phyloP scores from a whole-genome alignment of 179 eudicot genomes.

The Carnegiea gigantea region DNA sequence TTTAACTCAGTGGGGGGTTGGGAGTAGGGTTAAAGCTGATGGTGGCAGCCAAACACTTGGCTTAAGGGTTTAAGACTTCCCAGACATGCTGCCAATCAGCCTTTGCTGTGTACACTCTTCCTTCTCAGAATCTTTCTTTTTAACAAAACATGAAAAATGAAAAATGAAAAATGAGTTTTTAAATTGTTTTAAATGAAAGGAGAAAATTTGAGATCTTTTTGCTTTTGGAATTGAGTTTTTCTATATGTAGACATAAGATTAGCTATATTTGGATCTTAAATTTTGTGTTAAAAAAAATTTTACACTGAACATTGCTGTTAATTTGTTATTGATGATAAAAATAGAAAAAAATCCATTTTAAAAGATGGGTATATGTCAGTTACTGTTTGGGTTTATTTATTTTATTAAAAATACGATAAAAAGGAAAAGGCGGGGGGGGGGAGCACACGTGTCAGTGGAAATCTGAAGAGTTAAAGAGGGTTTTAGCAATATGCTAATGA shows the following conservation, averaged over 20 bases:
- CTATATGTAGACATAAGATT: too few species aligned
- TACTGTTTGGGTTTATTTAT: constrained; percentile 16
- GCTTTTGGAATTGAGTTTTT: too few species aligned
- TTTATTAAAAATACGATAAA: constrained; percentile 16
- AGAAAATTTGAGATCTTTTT: not conserved
- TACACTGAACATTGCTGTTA: not conserved
- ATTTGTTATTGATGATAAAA: not conserved
- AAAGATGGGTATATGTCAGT: constrained; percentile 33
- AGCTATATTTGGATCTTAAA: not conserved
- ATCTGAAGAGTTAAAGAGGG: constrained; percentile 31
- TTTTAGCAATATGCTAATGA: constrained; percentile 31
- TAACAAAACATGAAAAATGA: not conserved
- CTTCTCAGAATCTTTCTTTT: not conserved
- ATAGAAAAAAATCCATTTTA: not conserved
- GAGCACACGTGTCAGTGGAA: constrained; percentile 39
- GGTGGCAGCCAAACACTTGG: constrained; percentile 45
- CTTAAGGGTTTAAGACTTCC: constrained; percentile 14
- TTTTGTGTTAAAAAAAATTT: too few species aligned
- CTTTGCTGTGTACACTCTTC: constrained; percentile 22
- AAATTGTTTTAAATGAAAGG: too few species aligned
- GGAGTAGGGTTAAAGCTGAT: constrained; percentile 12
- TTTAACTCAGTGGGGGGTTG: not conserved
- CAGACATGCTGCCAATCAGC: constrained; percentile 53
- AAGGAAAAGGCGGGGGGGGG: not conserved
- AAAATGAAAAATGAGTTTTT: not conserved